Conservation (phyloP, 2,329 filamentous ascomycete species). For the Calonectria naviculata region DNA sequence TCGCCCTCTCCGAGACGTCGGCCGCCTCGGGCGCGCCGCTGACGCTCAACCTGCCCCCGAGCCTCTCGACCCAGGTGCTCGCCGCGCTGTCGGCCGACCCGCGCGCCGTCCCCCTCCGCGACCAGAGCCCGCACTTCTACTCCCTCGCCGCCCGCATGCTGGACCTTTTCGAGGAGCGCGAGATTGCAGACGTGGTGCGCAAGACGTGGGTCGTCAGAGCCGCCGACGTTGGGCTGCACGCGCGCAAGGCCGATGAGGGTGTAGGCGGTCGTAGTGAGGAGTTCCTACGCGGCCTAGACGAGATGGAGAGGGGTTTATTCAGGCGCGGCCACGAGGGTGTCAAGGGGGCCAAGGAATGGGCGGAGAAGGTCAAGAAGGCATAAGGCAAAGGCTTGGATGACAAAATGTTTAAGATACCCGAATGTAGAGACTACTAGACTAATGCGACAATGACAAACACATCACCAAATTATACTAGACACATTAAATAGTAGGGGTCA, state of each 20-base stretch:
- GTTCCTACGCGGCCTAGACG: constrained; percentile 88
- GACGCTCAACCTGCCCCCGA: constrained; percentile 83
- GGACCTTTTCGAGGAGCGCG: constrained; percentile 86
- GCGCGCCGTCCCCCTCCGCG: constrained; percentile 83
- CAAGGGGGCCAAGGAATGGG: constrained; percentile 77
- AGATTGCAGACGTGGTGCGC: constrained; percentile 79
- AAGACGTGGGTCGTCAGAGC: constrained; percentile 86
- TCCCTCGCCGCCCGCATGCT: constrained; percentile 85
- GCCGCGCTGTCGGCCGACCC: constrained; percentile 94
- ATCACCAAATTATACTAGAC: background rate
- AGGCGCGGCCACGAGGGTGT: constrained; percentile 79
- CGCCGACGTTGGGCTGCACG: constrained; percentile 87
- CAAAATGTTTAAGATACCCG: constrained; percentile 33
- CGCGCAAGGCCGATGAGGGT: constrained; percentile 80
- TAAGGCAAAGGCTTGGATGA: constrained; percentile 30
- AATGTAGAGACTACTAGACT: background rate
- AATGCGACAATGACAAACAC: constrained; percentile 13
- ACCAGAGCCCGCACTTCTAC: constrained; percentile 90
- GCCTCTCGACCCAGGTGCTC: constrained; percentile 82
- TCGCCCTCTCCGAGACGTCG: constrained; percentile 74
- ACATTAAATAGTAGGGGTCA: constrained; percentile 21
- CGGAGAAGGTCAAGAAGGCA: constrained; percentile 63
- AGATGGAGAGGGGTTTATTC: constrained; percentile 86
- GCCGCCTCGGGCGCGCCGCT: constrained; percentile 69
- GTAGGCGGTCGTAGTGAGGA: constrained; percentile 74